Evolutionary conservation across 768 basidiomycete genomes (phyloP), one percentile per base, ranked within the genome.

Genomic region (Pulveroboletus sp.): DNA sequence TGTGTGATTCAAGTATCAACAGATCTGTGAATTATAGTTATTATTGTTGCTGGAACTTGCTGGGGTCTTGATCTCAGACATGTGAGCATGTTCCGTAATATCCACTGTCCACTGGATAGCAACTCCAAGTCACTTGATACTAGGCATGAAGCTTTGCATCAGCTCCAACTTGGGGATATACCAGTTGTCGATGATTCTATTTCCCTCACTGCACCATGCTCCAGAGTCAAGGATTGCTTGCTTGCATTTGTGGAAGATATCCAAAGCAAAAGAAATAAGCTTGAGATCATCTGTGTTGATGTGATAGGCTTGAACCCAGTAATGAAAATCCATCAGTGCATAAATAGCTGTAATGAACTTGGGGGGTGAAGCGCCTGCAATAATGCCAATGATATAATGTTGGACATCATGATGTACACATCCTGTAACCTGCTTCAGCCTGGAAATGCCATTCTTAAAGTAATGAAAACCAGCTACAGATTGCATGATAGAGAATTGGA

Each of bases 151-250:
- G 17, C 9, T 40, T 24, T 39, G 37, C 20, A 19, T 22, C 12
- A 38, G 6, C 12, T 38, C 22, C 6, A 38, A 12, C 52, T 78
- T 78, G 2, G 71, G 73, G 35, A 77, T 76, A n/a, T 67, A 38
- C 37, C 37, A 38, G n/a, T 38, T 38, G 20, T 38, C 20, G 20
- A 38, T 38, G 9, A 38, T 1, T 22, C n/a, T 38, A 5, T 38
- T 38, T 13, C 19, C 20, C 14, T 38, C 23, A 12, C 37, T 22
- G 9, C 3, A 19, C 12, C 20, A 13, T 9, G 20, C 19, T n/a
- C 36, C 36, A 12, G 17, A 19, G 17, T 37, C 19, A n/a, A 37
- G 36, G 6, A 38, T 22, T 6, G 37, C 22, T 10, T 38, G 20
- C 11, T 38, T 38, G 14, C 23, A 11, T 12, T 11, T 13, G 14